phyloP scores from a whole-genome alignment of 768 basidiomycete species.

The Nidularia pulvinata region DNA sequence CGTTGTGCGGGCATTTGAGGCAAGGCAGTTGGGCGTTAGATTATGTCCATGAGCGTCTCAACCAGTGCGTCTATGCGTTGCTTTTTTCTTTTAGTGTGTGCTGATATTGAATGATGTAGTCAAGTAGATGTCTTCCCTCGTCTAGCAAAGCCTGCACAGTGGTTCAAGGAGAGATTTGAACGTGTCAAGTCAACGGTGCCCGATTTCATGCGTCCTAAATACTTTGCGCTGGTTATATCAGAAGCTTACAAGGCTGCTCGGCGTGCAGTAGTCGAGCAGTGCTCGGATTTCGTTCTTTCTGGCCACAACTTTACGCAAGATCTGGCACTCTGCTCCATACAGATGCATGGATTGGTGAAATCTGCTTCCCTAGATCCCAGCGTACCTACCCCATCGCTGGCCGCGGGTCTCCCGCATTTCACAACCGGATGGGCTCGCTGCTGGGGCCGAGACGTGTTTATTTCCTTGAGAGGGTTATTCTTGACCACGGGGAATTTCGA shows the following conservation, averaged over 20 bases:
- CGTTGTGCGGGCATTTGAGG: slow-evolving; percentile 85
- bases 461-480: slow-evolving; percentile 91
- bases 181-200: slow-evolving; percentile 73
- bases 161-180: slow-evolving; percentile 91
- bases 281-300: slow-evolving; percentile 80
- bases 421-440: slow-evolving; percentile 91
- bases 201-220: slow-evolving; percentile 92
- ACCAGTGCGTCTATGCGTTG: slow-evolving; percentile 48
- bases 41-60: slow-evolving; percentile 73
- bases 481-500: slow-evolving; percentile 89
- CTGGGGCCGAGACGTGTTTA: slow-evolving; percentile 97
- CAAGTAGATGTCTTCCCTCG: slow-evolving; percentile 65
- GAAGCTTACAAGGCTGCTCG: slow-evolving; percentile 94
- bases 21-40: slow-evolving; percentile 93
- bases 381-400: slow-evolving; percentile 75
- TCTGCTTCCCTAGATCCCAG: slow-evolving; percentile 87
- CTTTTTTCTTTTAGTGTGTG: not conserved
- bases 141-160: slow-evolving; percentile 69
- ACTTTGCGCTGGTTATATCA: slow-evolving; percentile 90
- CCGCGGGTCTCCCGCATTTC: slow-evolving; percentile 97
- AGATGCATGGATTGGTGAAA: slow-evolving; percentile 90
- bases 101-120: slow-evolving; percentile 27
- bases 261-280: slow-evolving; percentile 80
- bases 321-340: slow-evolving; percentile 81
- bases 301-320: slow-evolving; percentile 92